These are phyloP conservation scores for Coemansia sp. DNA, from an alignment of 192 early-diverging fungal species.

Conservation along the genomic window DNA sequence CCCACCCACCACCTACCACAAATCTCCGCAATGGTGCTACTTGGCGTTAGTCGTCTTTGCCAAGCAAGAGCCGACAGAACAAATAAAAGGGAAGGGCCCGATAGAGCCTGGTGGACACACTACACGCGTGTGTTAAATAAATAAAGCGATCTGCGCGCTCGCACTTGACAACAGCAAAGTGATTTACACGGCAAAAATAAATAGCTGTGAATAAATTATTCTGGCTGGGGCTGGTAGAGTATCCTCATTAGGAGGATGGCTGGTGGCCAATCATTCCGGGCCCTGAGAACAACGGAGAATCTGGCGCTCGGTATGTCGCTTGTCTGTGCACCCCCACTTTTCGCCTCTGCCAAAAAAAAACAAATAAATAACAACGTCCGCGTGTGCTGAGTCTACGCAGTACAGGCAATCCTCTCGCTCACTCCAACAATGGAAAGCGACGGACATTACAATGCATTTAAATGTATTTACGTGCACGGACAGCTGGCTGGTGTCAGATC, in stretches of 20 bases:
- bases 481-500: constrained; percentile 6
- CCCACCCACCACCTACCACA: neutral
- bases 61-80: neutral
- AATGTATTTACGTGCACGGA: neutral
- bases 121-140: neutral
- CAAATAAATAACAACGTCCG: neutral
- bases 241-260: neutral
- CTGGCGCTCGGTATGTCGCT: constrained; percentile 3
- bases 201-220: neutral
- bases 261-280: constrained; percentile 2
- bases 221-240: constrained; percentile 8
- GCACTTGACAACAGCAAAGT: constrained; percentile 1
- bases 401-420: neutral
- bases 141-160: constrained; percentile 5
- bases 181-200: constrained; percentile 7
- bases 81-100: neutral
- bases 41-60: neutral
- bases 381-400: constrained; percentile 4
- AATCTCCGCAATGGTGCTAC: neutral
- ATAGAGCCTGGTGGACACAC: neutral
- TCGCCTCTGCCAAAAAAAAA: neutral
- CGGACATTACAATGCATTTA: constrained; percentile 2
- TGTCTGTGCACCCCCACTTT: neutral
- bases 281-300: constrained; percentile 1
- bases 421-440: neutral